Conservation (phyloP, 768 basidiomycete species). For the Termitomyces sp. region DNA sequence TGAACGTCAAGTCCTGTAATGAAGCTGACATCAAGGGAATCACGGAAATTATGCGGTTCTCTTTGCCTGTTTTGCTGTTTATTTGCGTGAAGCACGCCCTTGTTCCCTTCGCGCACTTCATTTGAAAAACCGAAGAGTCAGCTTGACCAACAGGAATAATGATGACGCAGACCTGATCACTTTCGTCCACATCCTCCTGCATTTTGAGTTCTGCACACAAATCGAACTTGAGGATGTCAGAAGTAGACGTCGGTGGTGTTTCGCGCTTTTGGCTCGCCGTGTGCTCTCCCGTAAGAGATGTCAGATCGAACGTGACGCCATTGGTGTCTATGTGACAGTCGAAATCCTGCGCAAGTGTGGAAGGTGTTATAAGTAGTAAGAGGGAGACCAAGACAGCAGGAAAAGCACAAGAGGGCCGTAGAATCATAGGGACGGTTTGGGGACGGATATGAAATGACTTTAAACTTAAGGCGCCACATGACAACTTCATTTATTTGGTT, state of each 20-base stretch:
- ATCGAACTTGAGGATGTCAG: conserved; percentile 62
- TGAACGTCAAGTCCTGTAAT: conserved; percentile 27
- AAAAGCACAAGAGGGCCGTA: conserved; percentile 13
- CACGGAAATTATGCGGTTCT: conserved; percentile 67
- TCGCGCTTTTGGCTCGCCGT: conserved; percentile 46
- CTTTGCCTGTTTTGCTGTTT: conserved; percentile 51
- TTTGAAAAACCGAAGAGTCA: neutral
- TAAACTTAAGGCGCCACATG: no score
- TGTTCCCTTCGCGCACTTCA: conserved; percentile 65
- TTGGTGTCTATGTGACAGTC: conserved; percentile 48
- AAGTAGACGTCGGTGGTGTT: conserved; percentile 60
- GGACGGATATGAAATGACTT: neutral
- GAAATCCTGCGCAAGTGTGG: conserved; percentile 40
- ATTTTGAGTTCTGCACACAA: conserved; percentile 58
- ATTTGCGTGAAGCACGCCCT: conserved; percentile 70
- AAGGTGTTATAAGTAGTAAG: conserved; percentile 13
- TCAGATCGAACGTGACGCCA: conserved; percentile 57
- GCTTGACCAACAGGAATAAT: conserved; percentile 4
- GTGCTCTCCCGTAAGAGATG: conserved; percentile 47
- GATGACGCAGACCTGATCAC: conserved; percentile 62
- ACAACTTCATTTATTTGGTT: conserved; percentile 3
- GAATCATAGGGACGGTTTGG: conserved; percentile 18
- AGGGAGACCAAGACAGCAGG: conserved; percentile 9
- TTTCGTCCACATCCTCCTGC: conserved; percentile 40
- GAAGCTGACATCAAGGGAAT: conserved; percentile 61